Evolutionary conservation across 768 basidiomycete genomes (phyloP), one percentile per base, ranked within the genome.

Genomic region (Lentinula sp.): DNA sequence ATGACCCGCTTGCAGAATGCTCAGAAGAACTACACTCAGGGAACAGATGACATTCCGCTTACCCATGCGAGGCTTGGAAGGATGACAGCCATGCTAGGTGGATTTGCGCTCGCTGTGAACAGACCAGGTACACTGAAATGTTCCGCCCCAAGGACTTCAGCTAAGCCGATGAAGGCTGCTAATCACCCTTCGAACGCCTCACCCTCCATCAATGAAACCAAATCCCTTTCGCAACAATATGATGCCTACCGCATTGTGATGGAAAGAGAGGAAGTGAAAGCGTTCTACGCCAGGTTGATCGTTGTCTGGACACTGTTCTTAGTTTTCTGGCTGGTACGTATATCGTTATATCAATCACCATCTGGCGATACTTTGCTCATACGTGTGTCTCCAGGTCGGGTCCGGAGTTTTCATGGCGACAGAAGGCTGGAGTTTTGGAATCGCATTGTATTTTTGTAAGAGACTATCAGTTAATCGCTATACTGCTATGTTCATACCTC

Each of bases 401-500:
- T 81, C 87, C 3, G 79, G 76, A 1, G 84, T 91, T 45, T 93
- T 93, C 64, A 79, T 73, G 68, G 67, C 69, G n/a, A 90, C 88
- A 0, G 90, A 93, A 69, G 73, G 73, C 1, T 93, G 90, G 90
- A 46, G 72, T 0, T 90, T 83, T 67, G 86, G 85, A 1, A 63
- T 68, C 15, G 79, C 89, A 0, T 66, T 89, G 61, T 92, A 91
- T 68, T 92, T 91, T 67, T 91, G 91, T 89, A 61, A 63, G 83
- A 69, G 45, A 18, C 49, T 20, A 59, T 13, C 4, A 15, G 52
- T 39, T 32, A 41, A 5, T 36, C 6, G 13, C 20, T 56, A 8
- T 37, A 59, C 16, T 9, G 16, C 4, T 15, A n/a, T 23, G 33
- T 43, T 60, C 49, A 15, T 12, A 50, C 53, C 50, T 43, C 7